Percentiles rank a stretch among this genome's conserved stretches.
Conservation (phyloP, 495 filamentous ascomycete genomes). For the Astrothelium subdiscretum region DNA sequence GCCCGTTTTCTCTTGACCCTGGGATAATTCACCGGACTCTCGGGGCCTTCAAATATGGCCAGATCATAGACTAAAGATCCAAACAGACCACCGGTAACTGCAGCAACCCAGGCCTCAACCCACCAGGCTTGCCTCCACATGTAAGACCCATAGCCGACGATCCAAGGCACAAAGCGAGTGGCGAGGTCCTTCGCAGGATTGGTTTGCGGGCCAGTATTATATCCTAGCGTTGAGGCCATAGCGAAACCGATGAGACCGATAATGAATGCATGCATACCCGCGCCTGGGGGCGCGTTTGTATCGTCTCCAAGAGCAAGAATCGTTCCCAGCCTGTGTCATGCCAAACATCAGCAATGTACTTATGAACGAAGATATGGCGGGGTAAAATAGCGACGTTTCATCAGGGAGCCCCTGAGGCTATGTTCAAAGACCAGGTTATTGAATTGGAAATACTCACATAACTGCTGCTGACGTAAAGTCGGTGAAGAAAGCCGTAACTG, state of each 20-base stretch:
- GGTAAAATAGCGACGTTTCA: neutral
- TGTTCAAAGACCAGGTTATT: no score
- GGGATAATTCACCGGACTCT: slow-evolving; percentile 6
- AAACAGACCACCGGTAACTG: neutral
- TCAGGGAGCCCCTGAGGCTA: neutral
- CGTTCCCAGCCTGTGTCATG: slow-evolving; percentile 12
- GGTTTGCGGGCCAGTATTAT: slow-evolving; percentile 7
- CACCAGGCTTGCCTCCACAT: slow-evolving; percentile 7
- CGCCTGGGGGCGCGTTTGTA: slow-evolving; percentile 42
- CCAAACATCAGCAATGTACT: neutral
- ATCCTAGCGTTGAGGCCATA: slow-evolving; percentile 3
- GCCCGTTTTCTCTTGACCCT: neutral
- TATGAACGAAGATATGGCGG: neutral
- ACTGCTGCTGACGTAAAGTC: slow-evolving; percentile 39
- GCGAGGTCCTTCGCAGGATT: slow-evolving; percentile 13
- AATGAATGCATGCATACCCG: slow-evolving; percentile 38
- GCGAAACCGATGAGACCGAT: slow-evolving; percentile 10
- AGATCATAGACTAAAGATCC: slow-evolving; percentile 3
- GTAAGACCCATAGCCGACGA: slow-evolving; percentile 29
- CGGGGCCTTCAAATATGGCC: slow-evolving; percentile 3
- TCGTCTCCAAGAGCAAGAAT: slow-evolving; percentile 45
- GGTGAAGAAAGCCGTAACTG: slow-evolving; percentile 39
- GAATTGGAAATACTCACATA: slow-evolving; percentile 22
- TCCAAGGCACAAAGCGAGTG: slow-evolving; percentile 19
- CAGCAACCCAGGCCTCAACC: slow-evolving; percentile 4